Base-by-base conservation (phyloP, 2,329 filamentous ascomycete species). In the Colletotrichum echinochloae region DNA sequence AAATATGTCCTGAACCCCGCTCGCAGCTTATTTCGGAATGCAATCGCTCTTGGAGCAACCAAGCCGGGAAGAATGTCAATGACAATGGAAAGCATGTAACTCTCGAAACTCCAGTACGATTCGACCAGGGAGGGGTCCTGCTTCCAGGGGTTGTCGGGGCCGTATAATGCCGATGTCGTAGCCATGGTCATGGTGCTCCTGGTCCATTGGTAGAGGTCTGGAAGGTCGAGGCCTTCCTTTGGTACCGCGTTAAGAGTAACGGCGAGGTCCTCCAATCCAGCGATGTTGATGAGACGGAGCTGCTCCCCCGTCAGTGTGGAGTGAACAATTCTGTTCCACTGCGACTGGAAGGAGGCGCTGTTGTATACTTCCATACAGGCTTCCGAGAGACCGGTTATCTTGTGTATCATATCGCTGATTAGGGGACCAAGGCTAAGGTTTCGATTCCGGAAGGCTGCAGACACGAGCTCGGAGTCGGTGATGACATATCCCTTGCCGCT, bases 381-480 rank as follows among this genome's bases (percentile, higher is more conserved):
- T 8, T 75, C 73, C 20, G 78, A 77, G n/a, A 83, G 35, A 37
- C 35, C 35, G 35, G 9, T 37, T 37, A 83, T 76, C 49, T 78
- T 77, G 33, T 81, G 75, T 2, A 78, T 78, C 6, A 82, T 78
- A 5, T 82, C 78, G 2, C 77, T 69, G 20, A 80, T 76, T 35
- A 86, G 78, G 1, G 80, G 79, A 26, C 82, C 80, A 73, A 85
- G 84, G 2, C 78, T 79, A 33, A 85, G 75, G 28, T 78, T 78
- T 46, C 81, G 80, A 30, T 77, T 77, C 23, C 82, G 80, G 48
- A 84, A 78, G 11, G 82, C 78, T 9, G 78, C 74, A 37, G 79
- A 77, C 18, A 82, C 76, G 6, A 86, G 75, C 1, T 74, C 64
- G 4, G 84, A 81, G 14, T 79, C 78, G 44, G 77, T 81, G 39